Conservation (phyloP, 352 stramenopile genomes). For the Phytophthora tentaculata region DNA sequence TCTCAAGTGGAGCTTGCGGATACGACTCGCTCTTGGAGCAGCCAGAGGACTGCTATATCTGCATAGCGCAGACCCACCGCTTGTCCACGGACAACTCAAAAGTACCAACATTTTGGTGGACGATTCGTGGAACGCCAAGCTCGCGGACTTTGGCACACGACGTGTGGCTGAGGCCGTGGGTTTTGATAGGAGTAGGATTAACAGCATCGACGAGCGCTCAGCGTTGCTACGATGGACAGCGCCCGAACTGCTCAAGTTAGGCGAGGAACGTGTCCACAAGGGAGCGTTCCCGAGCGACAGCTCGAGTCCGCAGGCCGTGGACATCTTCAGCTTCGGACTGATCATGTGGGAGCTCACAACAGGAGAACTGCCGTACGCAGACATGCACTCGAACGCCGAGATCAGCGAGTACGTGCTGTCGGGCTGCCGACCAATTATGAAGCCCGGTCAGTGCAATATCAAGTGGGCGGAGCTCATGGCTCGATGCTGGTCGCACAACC, state of each 20-base stretch:
- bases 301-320: conserved; percentile 71
- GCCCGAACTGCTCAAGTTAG: conserved; percentile 80
- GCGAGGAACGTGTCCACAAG: conserved; percentile 75
- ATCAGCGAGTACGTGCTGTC: conserved; percentile 80
- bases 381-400: conserved; percentile 73
- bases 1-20: conserved; percentile 82
- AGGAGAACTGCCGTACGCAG: conserved; percentile 76
- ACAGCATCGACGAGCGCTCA: conserved; percentile 62
- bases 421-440: conserved; percentile 78
- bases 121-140: conserved; percentile 90
- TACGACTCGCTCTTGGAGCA: conserved; percentile 82
- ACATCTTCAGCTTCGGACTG: conserved; percentile 90
- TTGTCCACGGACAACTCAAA: conserved; percentile 89
- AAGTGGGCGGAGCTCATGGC: conserved; percentile 88
- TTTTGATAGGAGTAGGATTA: conserved; percentile 68
- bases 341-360: conserved; percentile 90
- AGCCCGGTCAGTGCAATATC: conserved; percentile 76
- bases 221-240: conserved; percentile 78
- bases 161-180: conserved; percentile 82
- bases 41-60: conserved; percentile 84
- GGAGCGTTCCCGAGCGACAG: conserved; percentile 59
- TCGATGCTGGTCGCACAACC: conserved; percentile 85
- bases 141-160: conserved; percentile 86
- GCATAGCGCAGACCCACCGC: conserved; percentile 82
- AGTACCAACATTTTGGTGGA: conserved; percentile 90